Conservation (phyloP, 768 basidiomycete species). For the Amylocystis lapponica region DNA sequence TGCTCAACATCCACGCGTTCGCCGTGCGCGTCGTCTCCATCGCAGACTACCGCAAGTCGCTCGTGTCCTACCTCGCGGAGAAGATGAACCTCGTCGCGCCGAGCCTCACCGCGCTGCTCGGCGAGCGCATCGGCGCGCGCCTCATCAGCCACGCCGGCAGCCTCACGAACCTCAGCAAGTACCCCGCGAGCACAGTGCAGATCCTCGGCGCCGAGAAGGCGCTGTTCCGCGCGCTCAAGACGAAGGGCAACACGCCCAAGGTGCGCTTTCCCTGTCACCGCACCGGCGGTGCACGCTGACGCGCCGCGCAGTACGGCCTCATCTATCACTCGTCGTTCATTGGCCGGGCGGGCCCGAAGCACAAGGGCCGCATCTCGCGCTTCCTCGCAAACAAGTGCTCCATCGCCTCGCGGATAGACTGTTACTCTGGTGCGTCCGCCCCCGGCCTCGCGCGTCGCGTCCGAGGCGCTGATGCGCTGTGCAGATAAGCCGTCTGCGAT, state of each 20-base stretch:
- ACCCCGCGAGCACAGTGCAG: conserved; percentile 97
- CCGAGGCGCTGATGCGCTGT: background rate
- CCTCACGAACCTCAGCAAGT: conserved; percentile 95
- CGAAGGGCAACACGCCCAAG: conserved; percentile 98
- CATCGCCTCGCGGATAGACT: conserved; percentile 95
- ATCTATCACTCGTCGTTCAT: conserved; percentile 97
- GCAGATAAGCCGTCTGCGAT: conserved; percentile 81
- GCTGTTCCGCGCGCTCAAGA: conserved; percentile 94
- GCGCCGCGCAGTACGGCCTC: conserved; percentile 73
- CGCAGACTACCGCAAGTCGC: conserved; percentile 88
- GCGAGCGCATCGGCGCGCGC: conserved; percentile 88
- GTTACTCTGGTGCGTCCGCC: conserved; percentile 64
- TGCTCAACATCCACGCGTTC: conserved; percentile 93
- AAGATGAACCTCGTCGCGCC: conserved; percentile 99
- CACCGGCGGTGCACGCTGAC: background rate
- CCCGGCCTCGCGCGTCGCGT: background rate
- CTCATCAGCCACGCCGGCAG: conserved; percentile 95
- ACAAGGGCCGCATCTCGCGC: conserved; percentile 97
- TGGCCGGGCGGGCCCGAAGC: conserved; percentile 87
- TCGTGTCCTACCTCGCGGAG: conserved; percentile 82
- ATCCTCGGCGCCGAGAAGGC: conserved; percentile 98
- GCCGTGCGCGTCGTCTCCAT: conserved; percentile 87
- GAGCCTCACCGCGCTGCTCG: conserved; percentile 83
- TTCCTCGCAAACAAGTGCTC: conserved; percentile 99
- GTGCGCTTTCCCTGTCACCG: conserved; percentile 30